Evolutionary conservation across 2,329 filamentous ascomycete genomes (phyloP).

Genomic region (Dothideomycetidae sp.): DNA sequence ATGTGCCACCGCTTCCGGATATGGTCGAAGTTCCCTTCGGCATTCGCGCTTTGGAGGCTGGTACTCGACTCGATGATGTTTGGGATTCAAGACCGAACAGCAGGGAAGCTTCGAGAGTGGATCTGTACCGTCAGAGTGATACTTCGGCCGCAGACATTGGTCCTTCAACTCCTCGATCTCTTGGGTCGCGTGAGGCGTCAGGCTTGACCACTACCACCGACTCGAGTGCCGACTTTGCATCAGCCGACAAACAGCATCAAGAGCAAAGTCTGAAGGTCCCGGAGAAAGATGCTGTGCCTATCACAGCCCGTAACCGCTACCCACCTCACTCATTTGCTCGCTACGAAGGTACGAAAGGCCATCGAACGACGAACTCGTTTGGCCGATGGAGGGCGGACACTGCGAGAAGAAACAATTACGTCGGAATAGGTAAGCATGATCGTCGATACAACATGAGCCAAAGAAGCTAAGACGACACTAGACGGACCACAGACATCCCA

Average conservation of each 20-base stretch:
- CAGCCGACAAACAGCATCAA: too few relatives aligned
- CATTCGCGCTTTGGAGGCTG: slow-evolving; percentile 68
- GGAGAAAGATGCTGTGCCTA: neutral
- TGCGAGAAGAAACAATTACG: neutral
- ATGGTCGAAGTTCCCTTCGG: slow-evolving; percentile 68
- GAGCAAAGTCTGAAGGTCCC: neutral
- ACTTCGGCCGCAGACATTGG: slow-evolving; percentile 13
- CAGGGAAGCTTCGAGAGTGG: slow-evolving; percentile 23
- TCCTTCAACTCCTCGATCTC: slow-evolving; percentile 8
- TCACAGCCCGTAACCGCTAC: slow-evolving; percentile 16
- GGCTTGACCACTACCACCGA: slow-evolving; percentile 1
- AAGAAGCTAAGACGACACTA: slow-evolving; percentile 13
- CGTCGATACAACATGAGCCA: neutral
- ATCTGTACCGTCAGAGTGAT: slow-evolving; percentile 21
- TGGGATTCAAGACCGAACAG: slow-evolving; percentile 21
- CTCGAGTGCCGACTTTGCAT: slow-evolving; percentile 2
- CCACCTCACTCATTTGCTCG: slow-evolving; percentile 24
- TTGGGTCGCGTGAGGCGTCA: slow-evolving; percentile 2
- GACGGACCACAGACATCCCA: slow-evolving; percentile 20
- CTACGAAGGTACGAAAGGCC: slow-evolving; percentile 21
- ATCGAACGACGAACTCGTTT: slow-evolving; percentile 7
- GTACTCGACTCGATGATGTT: slow-evolving; percentile 73
- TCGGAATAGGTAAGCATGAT: neutral
- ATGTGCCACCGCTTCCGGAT: slow-evolving; percentile 18
- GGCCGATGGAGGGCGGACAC: slow-evolving; percentile 1